A percentile compares a stretch with the other conserved stretches of the same genome.
These are phyloP conservation scores for Pseudogymnoascus sp. DNA, from an alignment of 2,329 filamentous ascomycete genomes.

Conservation along the genomic window DNA sequence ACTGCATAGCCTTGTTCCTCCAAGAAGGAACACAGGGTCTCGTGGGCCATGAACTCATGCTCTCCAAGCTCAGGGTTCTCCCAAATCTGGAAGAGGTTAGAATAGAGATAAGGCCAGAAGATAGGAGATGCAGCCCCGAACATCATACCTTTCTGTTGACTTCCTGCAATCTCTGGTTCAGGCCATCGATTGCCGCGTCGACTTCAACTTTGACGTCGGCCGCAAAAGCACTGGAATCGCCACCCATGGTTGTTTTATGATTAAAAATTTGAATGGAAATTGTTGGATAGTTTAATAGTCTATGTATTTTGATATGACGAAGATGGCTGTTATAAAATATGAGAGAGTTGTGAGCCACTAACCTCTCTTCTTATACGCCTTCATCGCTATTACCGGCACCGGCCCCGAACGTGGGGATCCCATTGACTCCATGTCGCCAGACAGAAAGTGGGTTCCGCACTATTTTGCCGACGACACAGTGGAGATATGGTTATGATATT, in stretches of 20 bases:
- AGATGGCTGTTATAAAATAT: neutral
- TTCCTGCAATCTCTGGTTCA: neutral
- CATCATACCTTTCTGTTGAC: neutral
- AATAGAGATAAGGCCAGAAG: neutral
- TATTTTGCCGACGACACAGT: neutral
- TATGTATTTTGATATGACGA: neutral
- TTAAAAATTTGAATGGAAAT: neutral
- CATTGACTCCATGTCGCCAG: neutral
- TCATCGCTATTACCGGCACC: neutral
- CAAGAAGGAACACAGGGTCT: slow-evolving; percentile 43
- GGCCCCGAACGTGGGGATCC: neutral
- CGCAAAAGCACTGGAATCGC: neutral
- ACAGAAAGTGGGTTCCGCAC: slow-evolving; percentile 2
- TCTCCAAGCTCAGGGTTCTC: slow-evolving; percentile 45
- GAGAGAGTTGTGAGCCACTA: neutral
- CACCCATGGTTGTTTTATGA: neutral
- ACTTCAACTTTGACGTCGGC: neutral
- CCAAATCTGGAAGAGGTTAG: slow-evolving; percentile 33
- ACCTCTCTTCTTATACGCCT: neutral
- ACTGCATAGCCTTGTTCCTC: slow-evolving; percentile 41
- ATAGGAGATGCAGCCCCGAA: neutral
- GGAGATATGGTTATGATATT: neutral
- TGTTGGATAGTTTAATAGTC: neutral
- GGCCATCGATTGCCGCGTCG: neutral
- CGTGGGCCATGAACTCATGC: slow-evolving; percentile 43